Base-by-base conservation (phyloP, 345 rosid genomes). In the Bretschneidera sinensis region DNA sequence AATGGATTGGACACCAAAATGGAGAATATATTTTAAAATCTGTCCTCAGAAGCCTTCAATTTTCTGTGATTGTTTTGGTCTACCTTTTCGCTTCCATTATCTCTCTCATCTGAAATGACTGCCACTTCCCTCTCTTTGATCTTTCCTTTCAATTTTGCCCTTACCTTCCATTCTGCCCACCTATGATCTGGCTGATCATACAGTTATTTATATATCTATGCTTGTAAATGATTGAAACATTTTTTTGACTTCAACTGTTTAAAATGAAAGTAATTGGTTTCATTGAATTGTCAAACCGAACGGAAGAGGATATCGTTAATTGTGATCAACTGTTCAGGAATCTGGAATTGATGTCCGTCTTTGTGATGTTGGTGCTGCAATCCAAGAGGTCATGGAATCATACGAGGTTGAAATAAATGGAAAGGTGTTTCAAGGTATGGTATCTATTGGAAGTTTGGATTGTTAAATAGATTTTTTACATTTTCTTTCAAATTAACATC, bases 371-470 rank as follows among this genome's bases (percentile, higher is more conserved):
- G 99, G 97, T 72, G 95, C 99, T 70, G 97, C 99, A 59, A 91
- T 94, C 76, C 94, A 91, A 76, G 97, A 94, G 73, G 99, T 91
- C 58, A 94, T 91, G 96, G 95, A 91, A 76, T 94, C 99, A 8
- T 81, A 91, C 45, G 99, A 94, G 75, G 97, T 94, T 76, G 97
- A 94, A 74, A 94, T 91, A 60, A 94, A 90, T 64, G 96, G 97
- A 56, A 92, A 92, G 70, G 85, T 84, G 49, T 87, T 65, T 79
- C 97, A 82, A 81, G 98, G 97, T 92, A 86, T 28, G 69, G 8
- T 57, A n/a, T 54, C 51, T 55, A 39, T 14, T 2, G 1, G 11
- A 7, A 39, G 1, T 4, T 39, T 39, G 45, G 45, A 39, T 7
- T 39, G 11, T 39, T 28, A 28, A 28, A 28, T 28, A 3, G 33